Evolutionary conservation across 2,329 filamentous ascomycete species (phyloP), one percentile per base, ranked within the genome.

Genomic region (Colletotrichum australisinense): DNA sequence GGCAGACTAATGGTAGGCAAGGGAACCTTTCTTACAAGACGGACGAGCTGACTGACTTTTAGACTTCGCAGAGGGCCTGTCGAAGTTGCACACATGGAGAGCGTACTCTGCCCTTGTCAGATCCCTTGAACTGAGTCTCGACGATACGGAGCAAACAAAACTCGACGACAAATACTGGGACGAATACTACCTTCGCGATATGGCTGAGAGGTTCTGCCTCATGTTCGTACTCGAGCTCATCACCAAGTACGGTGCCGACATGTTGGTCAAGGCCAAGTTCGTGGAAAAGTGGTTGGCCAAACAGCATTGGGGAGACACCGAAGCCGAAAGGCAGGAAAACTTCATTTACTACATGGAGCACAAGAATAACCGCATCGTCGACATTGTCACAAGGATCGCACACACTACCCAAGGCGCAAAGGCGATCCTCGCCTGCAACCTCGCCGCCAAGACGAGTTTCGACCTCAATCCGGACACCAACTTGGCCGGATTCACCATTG

Each of bases 241-340:
- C n/a, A 87, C 86, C 72, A 88, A 89, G 74, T 89, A 90, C 76
- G 88, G 89, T 22, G 83, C 88, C 1, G 86, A 87, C 30, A 87
- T 87, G 66, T 82, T 95, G 22, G 83, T 92, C 68, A 86, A 90
- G 79, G 90, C 92, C 49, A 87, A 88, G 7, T 90, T 95, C 74
- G 87, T 95, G 52, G 91, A 92, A 73, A 90, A 89, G 69, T 95
- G 93, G 93, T 87, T 95, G n/a, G 88, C 86, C 42, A 91, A 89
- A 77, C 94, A 95, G 80, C 89, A 90, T 8, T 95, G 93, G 85
- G 93, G 93, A 24, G 83, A 86, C 22, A 82, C 82, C 1, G 82
- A 87, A 2, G 86, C 88, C 67, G 88, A 91, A 72, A 84, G 86
- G 53, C 83, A 83, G n/a, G 82, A 79, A 19, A 91, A 88, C 76